phyloP scores from a whole-genome alignment of 2,329 filamentous ascomycete species.

The Trichophyton simii region DNA sequence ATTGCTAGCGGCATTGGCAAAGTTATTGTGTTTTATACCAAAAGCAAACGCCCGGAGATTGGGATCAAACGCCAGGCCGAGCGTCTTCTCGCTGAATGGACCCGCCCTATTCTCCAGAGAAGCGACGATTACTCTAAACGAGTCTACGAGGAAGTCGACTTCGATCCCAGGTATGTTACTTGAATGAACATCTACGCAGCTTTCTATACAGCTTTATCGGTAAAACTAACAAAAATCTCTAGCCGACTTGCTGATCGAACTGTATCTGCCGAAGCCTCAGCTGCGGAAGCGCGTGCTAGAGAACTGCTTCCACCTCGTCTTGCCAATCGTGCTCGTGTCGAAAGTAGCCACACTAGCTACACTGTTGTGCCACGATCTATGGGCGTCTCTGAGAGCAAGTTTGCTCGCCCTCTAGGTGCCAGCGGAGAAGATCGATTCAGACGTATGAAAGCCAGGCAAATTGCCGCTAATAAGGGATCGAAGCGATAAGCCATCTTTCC shows the following conservation, averaged over 20 bases:
- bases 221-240: conserved; percentile 11
- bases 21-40: conserved; percentile 92
- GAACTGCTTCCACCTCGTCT: conserved; percentile 41
- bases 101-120: conserved; percentile 79
- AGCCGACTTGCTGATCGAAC: conserved; percentile 28
- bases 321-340: conserved; percentile 47
- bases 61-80: conserved; percentile 90
- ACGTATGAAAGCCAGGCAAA: conserved; percentile 38
- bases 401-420: conserved; percentile 34
- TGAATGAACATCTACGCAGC: neutral
- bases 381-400: conserved; percentile 33
- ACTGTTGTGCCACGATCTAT: conserved; percentile 51
- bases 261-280: conserved; percentile 26
- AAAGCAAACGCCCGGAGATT: conserved; percentile 77
- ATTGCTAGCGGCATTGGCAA: conserved; percentile 90
- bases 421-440: conserved; percentile 39
- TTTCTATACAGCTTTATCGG: neutral
- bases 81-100: conserved; percentile 88
- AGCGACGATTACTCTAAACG: conserved; percentile 92
- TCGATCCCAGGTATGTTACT: conserved; percentile 42
- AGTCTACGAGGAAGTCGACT: conserved; percentile 45
- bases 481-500: conserved; percentile 22
- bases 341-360: conserved; percentile 48
- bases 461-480: conserved; percentile 29
- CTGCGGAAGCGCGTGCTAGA: conserved; percentile 40